These are phyloP conservation scores for Mucor irregularis DNA, from an alignment of 371 early-diverging fungal genomes.

Conservation along the genomic window DNA sequence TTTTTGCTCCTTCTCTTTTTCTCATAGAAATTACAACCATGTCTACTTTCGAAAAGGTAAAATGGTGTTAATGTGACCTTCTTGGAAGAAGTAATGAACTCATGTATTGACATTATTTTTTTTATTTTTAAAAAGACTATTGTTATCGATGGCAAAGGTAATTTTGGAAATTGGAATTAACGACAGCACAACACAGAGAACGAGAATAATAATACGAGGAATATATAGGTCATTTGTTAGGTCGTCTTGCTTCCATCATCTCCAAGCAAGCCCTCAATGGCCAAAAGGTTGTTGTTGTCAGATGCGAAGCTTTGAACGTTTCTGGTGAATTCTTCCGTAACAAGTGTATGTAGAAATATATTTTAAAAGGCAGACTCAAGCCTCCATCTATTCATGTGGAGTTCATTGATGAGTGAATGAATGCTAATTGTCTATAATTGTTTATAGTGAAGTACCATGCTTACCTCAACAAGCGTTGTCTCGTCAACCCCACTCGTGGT, in stretches of 20 bases:
- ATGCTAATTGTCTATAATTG: not conserved
- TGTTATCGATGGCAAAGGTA: conserved; percentile 98
- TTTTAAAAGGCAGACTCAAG: too few species aligned
- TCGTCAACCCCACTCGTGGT: conserved; percentile 98
- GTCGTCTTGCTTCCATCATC: conserved; percentile 98
- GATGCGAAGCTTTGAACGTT: conserved; percentile 98
- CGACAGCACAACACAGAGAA: not conserved
- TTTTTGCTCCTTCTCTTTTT: conserved; percentile 29
- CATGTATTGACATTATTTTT: not conserved
- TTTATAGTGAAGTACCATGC: conserved; percentile 89
- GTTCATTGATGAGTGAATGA: not conserved
- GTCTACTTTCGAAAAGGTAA: conserved; percentile 26
- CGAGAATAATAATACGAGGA: conserved; percentile 69
- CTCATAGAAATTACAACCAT: conserved; percentile 16
- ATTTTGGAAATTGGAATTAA: not conserved
- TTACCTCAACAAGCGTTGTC: conserved; percentile 98
- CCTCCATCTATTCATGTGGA: too few species aligned
- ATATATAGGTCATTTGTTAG: conserved; percentile 99
- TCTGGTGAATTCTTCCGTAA: conserved; percentile 98
- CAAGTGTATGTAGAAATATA: conserved; percentile 78
- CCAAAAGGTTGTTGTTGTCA: conserved; percentile 97
- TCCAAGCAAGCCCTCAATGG: conserved; percentile 99
- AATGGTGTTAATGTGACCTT: too few species aligned
- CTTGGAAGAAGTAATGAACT: too few species aligned
- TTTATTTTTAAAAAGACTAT: conserved; percentile 70